Percentiles rank a stretch among this genome's conserved stretches.
Conservation (phyloP, 768 basidiomycete genomes). For the Lactarius trivialis region DNA sequence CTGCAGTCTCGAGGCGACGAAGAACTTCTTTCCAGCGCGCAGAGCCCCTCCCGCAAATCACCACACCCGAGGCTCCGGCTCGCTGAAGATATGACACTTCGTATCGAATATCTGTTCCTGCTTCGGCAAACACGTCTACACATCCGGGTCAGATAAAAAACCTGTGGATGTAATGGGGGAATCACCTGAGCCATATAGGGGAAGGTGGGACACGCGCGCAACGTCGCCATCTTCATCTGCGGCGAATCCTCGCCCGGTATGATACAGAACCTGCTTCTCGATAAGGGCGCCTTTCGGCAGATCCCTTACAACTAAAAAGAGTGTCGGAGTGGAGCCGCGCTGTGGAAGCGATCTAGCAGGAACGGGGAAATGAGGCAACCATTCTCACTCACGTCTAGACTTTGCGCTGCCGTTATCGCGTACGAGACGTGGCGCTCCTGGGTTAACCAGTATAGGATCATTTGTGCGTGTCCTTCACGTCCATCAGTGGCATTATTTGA, state of each 20-base stretch:
- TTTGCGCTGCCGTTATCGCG: constrained; percentile 37
- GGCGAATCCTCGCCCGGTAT: constrained; percentile 54
- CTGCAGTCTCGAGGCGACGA: constrained; percentile 15
- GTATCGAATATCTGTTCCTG: constrained; percentile 2
- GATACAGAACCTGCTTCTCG: constrained; percentile 70
- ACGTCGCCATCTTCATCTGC: constrained; percentile 44
- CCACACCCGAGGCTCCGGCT: constrained; percentile 10
- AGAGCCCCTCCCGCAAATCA: constrained; percentile 20
- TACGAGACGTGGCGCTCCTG: constrained; percentile 34
- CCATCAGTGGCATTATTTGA: constrained; percentile 45
- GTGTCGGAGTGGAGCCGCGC: constrained; percentile 32
- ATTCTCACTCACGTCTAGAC: constrained; percentile 6
- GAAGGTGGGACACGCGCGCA: constrained; percentile 31
- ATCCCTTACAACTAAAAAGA: constrained; percentile 56
- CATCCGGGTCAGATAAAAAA: constrained; percentile 3
- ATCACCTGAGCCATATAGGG: constrained; percentile 39
- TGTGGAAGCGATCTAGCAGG: neutral
- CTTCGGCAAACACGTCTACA: constrained; percentile 6
- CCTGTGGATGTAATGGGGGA: neutral
- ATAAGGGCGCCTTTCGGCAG: constrained; percentile 67
- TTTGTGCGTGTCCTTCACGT: constrained; percentile 59
- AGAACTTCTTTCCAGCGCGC: constrained; percentile 6
- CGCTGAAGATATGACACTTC: constrained; percentile 8
- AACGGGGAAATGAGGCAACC: neutral
- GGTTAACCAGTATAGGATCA: constrained; percentile 69